These are phyloP conservation scores for Kazachstania taianensis DNA, from an alignment of 805 yeast genomes.

Conservation along the genomic window DNA sequence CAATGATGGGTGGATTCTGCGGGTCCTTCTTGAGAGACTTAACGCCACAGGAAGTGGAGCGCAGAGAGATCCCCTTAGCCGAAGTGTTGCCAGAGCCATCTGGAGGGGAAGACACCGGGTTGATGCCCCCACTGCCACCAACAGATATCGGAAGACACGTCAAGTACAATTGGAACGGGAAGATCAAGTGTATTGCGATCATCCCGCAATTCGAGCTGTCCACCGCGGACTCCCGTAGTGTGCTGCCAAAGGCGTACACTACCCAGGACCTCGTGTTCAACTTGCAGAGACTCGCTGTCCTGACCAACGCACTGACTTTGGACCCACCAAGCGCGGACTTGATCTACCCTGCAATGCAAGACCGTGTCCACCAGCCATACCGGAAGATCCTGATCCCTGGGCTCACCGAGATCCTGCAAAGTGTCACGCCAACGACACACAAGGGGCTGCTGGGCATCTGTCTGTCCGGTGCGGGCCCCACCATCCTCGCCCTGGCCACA, in stretches of 20 bases:
- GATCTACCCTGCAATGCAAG: constrained; percentile 94
- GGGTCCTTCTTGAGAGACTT: constrained; percentile 87
- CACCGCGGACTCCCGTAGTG: constrained; percentile 85
- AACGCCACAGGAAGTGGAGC: constrained; percentile 55
- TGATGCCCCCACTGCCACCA: constrained; percentile 77
- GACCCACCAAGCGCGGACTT: constrained; percentile 72
- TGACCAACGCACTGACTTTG: constrained; percentile 85
- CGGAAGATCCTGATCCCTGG: constrained; percentile 89
- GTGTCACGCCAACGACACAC: constrained; percentile 72
- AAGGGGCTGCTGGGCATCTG: constrained; percentile 90
- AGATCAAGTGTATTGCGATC: constrained; percentile 78
- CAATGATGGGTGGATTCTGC: constrained; percentile 98
- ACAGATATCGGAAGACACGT: constrained; percentile 78
- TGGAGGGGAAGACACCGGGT: constrained; percentile 59
- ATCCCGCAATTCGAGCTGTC: constrained; percentile 92
- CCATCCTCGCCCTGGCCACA: constrained; percentile 88
- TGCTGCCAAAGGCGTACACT: constrained; percentile 70
- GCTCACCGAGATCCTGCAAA: constrained; percentile 62
- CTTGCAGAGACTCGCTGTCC: constrained; percentile 83
- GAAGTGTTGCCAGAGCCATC: constrained; percentile 74
- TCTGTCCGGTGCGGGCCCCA: constrained; percentile 96
- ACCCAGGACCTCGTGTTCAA: constrained; percentile 82
- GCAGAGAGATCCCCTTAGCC: constrained; percentile 75
- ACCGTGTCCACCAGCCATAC: constrained; percentile 94
- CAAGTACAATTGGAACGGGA: constrained; percentile 70